These are phyloP conservation scores for Dendrobium catenatum DNA, from an alignment of 106 monocot species.

Conservation along the genomic window DNA sequence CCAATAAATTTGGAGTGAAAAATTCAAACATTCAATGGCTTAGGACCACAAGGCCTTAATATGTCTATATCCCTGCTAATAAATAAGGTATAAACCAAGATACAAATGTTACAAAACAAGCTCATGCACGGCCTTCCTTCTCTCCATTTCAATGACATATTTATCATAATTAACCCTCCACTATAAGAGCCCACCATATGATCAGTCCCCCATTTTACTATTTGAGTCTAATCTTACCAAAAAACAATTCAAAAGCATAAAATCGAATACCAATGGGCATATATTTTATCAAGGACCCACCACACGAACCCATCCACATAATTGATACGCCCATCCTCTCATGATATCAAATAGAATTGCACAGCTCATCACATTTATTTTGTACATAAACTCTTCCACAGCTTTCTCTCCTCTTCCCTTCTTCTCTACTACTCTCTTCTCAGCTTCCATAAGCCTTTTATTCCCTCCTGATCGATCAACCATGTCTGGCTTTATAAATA, in stretches of 20 bases:
- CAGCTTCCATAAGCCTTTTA: not conserved
- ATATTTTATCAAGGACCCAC: constrained; percentile 8
- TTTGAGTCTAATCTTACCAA: not conserved
- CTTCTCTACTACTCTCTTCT: not conserved
- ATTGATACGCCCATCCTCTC: constrained; percentile 1
- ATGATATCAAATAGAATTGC: not conserved
- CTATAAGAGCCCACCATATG: not conserved
- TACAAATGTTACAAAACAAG: not conserved
- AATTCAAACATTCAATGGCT: not conserved
- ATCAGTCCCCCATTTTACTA: not conserved
- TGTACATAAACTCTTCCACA: not conserved
- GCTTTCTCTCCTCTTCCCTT: not conserved
- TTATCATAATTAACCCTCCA: not conserved
- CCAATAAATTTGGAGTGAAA: no score
- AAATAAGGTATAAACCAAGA: not conserved
- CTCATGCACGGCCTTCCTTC: not conserved
- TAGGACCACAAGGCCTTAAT: not conserved
- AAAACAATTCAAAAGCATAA: not conserved
- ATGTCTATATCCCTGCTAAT: not conserved
- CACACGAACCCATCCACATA: not conserved
- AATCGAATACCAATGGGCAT: constrained; percentile 13
- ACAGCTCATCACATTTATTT: not conserved
- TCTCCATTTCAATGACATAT: not conserved
- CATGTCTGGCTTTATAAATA: constrained; percentile 24
- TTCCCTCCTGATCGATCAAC: not conserved